These are phyloP conservation scores for Pyricularia grisea DNA, from an alignment of 2,329 filamentous ascomycete genomes.

Conservation along the genomic window DNA sequence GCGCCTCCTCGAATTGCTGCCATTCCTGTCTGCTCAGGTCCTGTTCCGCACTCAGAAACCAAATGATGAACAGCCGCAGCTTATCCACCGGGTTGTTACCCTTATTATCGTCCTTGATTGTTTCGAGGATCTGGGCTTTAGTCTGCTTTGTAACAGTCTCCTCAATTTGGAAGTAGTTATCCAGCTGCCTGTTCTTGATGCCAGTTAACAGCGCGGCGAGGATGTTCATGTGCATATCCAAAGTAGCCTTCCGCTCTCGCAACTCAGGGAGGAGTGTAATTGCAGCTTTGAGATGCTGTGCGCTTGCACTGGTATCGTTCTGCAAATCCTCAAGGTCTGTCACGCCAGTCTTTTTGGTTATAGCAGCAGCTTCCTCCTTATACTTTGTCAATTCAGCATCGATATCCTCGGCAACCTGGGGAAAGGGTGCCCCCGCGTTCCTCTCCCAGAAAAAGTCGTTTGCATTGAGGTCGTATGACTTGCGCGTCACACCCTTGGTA, in stretches of 20 bases:
- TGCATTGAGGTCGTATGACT: constrained; percentile 79
- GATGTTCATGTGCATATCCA: constrained; percentile 99
- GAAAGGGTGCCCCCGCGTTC: constrained; percentile 85
- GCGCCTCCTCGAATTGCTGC: constrained; percentile 74
- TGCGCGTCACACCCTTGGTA: constrained; percentile 68
- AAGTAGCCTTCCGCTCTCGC: constrained; percentile 78
- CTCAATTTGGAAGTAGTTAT: constrained; percentile 93
- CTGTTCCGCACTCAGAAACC: constrained; percentile 89
- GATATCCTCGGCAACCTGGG: constrained; percentile 88
- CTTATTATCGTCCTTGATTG: constrained; percentile 73
- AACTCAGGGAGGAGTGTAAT: constrained; percentile 90
- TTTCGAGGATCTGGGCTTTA: constrained; percentile 78
- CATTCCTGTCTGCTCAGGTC: constrained; percentile 77
- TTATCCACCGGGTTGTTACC: constrained; percentile 82
- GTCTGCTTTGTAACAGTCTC: constrained; percentile 88
- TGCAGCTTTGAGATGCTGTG: constrained; percentile 90
- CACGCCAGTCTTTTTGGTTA: constrained; percentile 91
- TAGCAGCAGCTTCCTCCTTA: constrained; percentile 87
- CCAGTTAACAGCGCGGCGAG: constrained; percentile 65
- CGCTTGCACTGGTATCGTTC: constrained; percentile 79
- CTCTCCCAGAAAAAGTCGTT: constrained; percentile 96
- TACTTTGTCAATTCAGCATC: constrained; percentile 89
- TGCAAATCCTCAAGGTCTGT: constrained; percentile 88
- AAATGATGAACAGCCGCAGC: constrained; percentile 89
- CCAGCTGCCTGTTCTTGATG: constrained; percentile 90